Evolutionary conservation across 176 grass and related monocot genomes (phyloP), one percentile per base, ranked within the genome.

Genomic region (Carex scoparia): DNA sequence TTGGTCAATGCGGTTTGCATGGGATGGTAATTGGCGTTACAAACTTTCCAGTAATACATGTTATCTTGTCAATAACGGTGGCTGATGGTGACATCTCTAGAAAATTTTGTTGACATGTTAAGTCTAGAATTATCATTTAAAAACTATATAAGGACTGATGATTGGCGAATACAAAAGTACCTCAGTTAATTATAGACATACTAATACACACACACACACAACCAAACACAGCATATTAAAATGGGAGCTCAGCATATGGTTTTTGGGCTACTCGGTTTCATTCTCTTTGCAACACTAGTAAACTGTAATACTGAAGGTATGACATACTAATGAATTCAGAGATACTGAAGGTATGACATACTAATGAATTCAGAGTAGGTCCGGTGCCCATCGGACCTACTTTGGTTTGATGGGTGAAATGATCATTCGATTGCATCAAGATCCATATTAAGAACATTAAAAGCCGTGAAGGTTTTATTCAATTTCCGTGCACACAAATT

Each of bases 301-400:
- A 85, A 57, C 84, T 85, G 40, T 61, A 66, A 79, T 10, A 63
- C 23, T 77, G 73, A 77, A 77, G 73, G 73, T 77, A 77, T 77
- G 72, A 2, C 19, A 77, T 55, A 30, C 72, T 55, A 23, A 55
- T 48, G 23, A 23, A 23, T 23, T 23, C 23, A 23, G 23, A 23
- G 23, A 23, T 23, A 23, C 23, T 23, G 23, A 23, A 23, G 23
- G 23, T 23, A 23, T 23, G 23, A 23, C 23, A 23, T 23, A 23
- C 23, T 23, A 23, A 23, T 23, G 23, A 23, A 23, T 23, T 23
- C 23, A 23, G 23, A 23, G 23, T 23, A 23, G 23, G 23, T 23
- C 23, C 23, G 23, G 23, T 23, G 23, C 23, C 23, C 23, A 23
- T 23, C 23, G 23, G 23, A 23, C 23, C 23, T 23, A 23, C 23